A percentile compares a stretch with the other conserved stretches of the same genome.
Conservation (phyloP, 495 filamentous ascomycete species). For the Aspergillus affinis region DNA sequence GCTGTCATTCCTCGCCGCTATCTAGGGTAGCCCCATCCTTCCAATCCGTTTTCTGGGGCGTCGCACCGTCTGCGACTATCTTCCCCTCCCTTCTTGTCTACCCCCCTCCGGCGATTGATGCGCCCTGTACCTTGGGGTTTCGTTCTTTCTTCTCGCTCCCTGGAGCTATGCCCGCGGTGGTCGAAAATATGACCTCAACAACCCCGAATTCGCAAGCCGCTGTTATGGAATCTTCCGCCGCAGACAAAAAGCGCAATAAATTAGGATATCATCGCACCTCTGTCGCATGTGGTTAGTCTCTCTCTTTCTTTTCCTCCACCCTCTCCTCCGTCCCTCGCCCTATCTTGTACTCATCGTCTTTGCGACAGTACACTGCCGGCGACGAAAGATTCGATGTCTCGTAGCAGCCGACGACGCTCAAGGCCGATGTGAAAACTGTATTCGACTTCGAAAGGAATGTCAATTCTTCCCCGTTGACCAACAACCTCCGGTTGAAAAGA, state of each 20-base stretch:
- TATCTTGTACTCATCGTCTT: slow-evolving; percentile 15
- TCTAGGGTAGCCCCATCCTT: slow-evolving; percentile 4
- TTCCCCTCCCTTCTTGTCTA: slow-evolving; percentile 22
- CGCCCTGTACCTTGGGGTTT: slow-evolving; percentile 38
- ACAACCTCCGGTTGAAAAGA: slow-evolving; percentile 61
- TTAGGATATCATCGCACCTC: slow-evolving; percentile 96
- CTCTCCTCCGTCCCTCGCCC: not conserved
- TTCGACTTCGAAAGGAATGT: slow-evolving; percentile 93
- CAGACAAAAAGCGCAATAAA: slow-evolving; percentile 92
- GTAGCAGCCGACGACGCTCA: slow-evolving; percentile 73
- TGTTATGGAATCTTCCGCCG: slow-evolving; percentile 42
- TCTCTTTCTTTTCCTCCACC: too few species aligned
- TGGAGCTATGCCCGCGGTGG: slow-evolving; percentile 43
- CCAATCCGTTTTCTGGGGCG: not conserved
- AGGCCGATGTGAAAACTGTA: slow-evolving; percentile 92
- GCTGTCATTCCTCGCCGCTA: not conserved
- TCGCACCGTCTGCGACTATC: slow-evolving; percentile 12
- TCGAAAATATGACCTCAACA: slow-evolving; percentile 67
- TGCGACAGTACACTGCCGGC: slow-evolving; percentile 79
- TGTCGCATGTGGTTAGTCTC: slow-evolving; percentile 89
- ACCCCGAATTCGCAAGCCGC: slow-evolving; percentile 63
- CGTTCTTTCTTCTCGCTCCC: slow-evolving; percentile 21
- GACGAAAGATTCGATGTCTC: slow-evolving; percentile 93
- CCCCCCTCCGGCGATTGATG: slow-evolving; percentile 35
- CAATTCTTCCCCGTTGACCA: slow-evolving; percentile 92